phyloP scores from a whole-genome alignment of 768 basidiomycete genomes.

The Glaciozyma martinii region DNA sequence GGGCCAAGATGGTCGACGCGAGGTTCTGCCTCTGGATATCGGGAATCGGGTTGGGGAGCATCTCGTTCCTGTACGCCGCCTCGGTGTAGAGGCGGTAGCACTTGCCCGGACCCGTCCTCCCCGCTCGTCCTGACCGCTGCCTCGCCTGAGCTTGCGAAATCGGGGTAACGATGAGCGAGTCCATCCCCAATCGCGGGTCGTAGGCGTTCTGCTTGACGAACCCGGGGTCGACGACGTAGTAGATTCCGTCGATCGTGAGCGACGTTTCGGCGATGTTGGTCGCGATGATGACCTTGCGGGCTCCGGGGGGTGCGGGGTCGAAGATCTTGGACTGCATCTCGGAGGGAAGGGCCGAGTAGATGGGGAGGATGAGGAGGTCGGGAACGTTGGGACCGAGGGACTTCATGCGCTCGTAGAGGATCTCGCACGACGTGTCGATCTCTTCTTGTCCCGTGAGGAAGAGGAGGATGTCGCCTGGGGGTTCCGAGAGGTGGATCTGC shows the following conservation, averaged over 20 bases:
- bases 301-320: conserved; percentile 92
- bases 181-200: conserved; percentile 95
- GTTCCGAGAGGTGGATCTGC: conserved; percentile 98
- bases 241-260: conserved; percentile 95
- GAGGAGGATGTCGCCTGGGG: conserved; percentile 87
- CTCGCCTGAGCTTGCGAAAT: conserved; percentile 98
- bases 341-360: conserved; percentile 95
- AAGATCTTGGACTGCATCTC: conserved; percentile 97
- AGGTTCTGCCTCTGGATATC: conserved; percentile 96
- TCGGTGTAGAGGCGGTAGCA: conserved; percentile 97
- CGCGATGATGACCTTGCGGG: conserved; percentile 99
- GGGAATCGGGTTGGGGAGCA: conserved; percentile 93
- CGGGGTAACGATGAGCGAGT: conserved; percentile 95
- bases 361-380: conserved; percentile 89
- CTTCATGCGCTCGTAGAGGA: conserved; percentile 97
- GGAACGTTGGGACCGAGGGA: conserved; percentile 97
- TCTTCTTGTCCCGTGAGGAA: conserved; percentile 99
- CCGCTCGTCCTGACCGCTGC: conserved; percentile 90
- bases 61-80: conserved; percentile 95
- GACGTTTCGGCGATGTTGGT: conserved; percentile 99
- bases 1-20: conserved; percentile 78
- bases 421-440: conserved; percentile 95
- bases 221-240: conserved; percentile 97
- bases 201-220: conserved; percentile 99
- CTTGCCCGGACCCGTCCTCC: conserved; percentile 95